Evolutionary conservation across 2,329 filamentous ascomycete species (phyloP), one percentile per base, ranked within the genome.

Genomic region (Fusarium praegraminearum): DNA sequence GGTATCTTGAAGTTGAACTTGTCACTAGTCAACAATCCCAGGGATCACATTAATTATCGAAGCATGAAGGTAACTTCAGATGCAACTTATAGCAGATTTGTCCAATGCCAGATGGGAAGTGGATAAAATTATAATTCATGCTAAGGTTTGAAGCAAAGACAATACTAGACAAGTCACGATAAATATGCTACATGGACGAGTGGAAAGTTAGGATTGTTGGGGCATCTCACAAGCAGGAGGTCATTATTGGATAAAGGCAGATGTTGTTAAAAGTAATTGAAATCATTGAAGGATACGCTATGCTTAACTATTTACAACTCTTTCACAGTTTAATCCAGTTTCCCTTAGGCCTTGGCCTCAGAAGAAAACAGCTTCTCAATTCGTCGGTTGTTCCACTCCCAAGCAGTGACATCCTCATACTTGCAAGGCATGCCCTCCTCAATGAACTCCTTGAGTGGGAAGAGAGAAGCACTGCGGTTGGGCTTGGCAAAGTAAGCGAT

Each of bases 331-430:
- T 35, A 5, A n/a, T 35, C 8, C 2, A 22, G 3, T 16, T 3
- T 46, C n/a, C 7, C 10, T 28, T 20, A 65, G 26, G 22, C 54
- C 40, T 65, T 65, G 0, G 60, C 3, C 15, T 45, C 69, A 15
- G 49, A 7, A n/a, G 45, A 9, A 57, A 72, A 73, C n/a, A 76
- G 26, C 32, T 73, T 73, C 22, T 71, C 72, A 26, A 76, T 76
- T 7, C 74, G 62, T 16, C 65, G 62, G 33, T 73, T 73, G 51
- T 76, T 76, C 71, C 71, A 80, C 56, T 80, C 78, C 69, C 78
- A 72, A 8, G 78, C 78, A 12, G 77, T 78, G 1, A 80, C 69
- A 51, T 78, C 74, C 30, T 76, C 74, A 28, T 80, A 80, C 0
- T 53, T 58, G 8, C 73, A 72, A 15, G 71, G 65, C n/a, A 62